phyloP scores from a whole-genome alignment of 331 rosid genomes.

The Phaseolus coccineus region DNA sequence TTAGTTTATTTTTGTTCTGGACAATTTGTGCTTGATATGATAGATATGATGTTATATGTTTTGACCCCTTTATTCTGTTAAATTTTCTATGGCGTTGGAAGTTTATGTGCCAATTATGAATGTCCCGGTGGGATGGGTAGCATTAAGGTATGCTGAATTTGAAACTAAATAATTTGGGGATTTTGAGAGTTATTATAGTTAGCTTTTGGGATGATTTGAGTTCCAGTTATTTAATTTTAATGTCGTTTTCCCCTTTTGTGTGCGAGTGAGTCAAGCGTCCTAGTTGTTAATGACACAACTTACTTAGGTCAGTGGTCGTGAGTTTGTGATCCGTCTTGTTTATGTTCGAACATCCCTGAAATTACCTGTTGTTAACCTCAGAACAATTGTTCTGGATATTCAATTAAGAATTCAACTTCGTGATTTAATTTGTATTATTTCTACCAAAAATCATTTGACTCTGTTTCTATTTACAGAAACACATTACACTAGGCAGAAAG shows the following conservation, averaged over 20 bases:
- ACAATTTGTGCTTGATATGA: background rate
- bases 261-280: background rate
- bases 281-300: slow-evolving; percentile 18
- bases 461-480: slow-evolving; percentile 39
- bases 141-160: background rate
- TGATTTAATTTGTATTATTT: slow-evolving; percentile 6
- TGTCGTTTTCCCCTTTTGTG: background rate
- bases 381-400: slow-evolving; percentile 9
- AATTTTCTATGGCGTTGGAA: background rate
- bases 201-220: slow-evolving; percentile 14
- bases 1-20: background rate
- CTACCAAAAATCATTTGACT: slow-evolving; percentile 14
- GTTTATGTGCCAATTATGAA: background rate
- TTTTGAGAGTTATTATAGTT: background rate
- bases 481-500: slow-evolving; percentile 34
- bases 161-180: background rate
- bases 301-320: slow-evolving; percentile 9
- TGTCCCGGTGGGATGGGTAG: slow-evolving; percentile 10
- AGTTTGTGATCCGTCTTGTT: slow-evolving; percentile 22
- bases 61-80: slow-evolving; percentile 14
- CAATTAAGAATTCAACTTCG: slow-evolving; percentile 5
- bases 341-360: background rate
- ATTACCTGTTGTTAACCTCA: background rate
- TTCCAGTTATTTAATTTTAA: slow-evolving; percentile 10
- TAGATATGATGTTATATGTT: background rate